Evolutionary conservation across 371 early-diverging fungal genomes (phyloP).

Genomic region (Mucor velutinosus): DNA sequence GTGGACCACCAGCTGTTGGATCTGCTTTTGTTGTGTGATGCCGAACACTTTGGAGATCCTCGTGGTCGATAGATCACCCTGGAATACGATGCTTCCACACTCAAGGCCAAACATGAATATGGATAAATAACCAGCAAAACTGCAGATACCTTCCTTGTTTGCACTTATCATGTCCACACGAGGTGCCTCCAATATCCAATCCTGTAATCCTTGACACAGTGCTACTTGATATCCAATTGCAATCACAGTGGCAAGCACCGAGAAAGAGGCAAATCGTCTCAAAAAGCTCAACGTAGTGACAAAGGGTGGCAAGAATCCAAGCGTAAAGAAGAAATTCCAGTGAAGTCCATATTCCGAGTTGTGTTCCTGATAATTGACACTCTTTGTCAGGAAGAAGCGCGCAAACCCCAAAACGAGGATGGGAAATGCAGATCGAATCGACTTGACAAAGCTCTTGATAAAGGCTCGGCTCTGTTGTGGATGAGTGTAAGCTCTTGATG

Average conservation of each 20-base stretch:
- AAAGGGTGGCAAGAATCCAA: conserved; percentile 84
- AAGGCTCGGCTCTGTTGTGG: conserved; percentile 5
- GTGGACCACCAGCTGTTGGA: conserved; percentile 11
- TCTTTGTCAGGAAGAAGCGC: conserved; percentile 73
- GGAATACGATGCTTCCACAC: conserved; percentile 51
- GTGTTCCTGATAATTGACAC: conserved; percentile 90
- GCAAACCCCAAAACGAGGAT: conserved; percentile 75
- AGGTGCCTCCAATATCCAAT: conserved; percentile 79
- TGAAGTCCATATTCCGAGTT: conserved; percentile 96
- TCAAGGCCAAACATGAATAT: conserved; percentile 79
- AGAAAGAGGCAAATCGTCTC: conserved; percentile 41
- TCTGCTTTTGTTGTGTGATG: not conserved
- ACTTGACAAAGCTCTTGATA: conserved; percentile 26
- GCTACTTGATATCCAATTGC: conserved; percentile 64
- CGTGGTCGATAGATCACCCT: conserved; percentile 2
- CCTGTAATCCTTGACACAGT: conserved; percentile 62
- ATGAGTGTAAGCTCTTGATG: conserved; percentile 55
- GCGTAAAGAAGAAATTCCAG: conserved; percentile 98
- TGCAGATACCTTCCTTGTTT: conserved; percentile 93
- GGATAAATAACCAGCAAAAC: conserved; percentile 79
- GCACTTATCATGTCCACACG: conserved; percentile 77
- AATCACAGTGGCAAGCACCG: conserved; percentile 47
- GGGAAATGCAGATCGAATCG: conserved; percentile 56
- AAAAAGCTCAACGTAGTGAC: conserved; percentile 57
- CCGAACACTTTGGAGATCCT: conserved; percentile 4